Conservation (phyloP, 257 asterid species). For the Penstemon newberryi region DNA sequence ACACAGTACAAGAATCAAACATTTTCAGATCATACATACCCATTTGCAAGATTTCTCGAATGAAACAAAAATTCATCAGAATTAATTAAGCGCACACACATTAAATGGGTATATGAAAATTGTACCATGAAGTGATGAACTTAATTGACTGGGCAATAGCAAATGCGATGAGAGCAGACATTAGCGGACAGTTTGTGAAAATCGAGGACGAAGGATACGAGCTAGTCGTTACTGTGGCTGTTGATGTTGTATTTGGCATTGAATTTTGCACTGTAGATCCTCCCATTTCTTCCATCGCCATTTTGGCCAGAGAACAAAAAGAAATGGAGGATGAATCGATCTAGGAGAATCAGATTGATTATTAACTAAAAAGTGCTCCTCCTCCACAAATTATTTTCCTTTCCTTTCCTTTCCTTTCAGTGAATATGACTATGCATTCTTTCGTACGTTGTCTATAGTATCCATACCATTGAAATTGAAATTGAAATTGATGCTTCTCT, state of each 20-base stretch:
- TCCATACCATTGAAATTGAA: too few species aligned
- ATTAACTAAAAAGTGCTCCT: not conserved
- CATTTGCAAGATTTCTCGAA: not conserved
- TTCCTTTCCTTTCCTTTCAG: not conserved
- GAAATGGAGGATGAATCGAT: not conserved
- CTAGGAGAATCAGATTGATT: not conserved
- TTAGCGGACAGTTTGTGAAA: conserved; percentile 60
- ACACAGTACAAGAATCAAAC: too few species aligned
- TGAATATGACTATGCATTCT: too few species aligned
- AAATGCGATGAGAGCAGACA: conserved; percentile 76
- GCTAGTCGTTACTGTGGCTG: conserved; percentile 33
- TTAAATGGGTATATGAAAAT: conserved; percentile 24
- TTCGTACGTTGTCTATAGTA: too few species aligned
- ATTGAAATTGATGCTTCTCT: too few species aligned
- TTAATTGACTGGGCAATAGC: conserved; percentile 71
- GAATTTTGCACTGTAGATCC: conserved; percentile 32
- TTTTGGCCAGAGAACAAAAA: not conserved
- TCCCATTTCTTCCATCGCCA: conserved; percentile 39
- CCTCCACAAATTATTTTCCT: conserved; percentile 3
- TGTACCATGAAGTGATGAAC: conserved; percentile 68
- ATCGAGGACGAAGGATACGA: conserved; percentile 43
- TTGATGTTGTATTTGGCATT: conserved; percentile 32
- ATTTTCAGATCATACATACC: conserved; percentile 17
- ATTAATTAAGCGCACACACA: not conserved
- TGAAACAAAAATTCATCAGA: not conserved